Base-by-base conservation (phyloP, 1,284 basidiomycete genomes). In the Cryptococcus sp. region DNA sequence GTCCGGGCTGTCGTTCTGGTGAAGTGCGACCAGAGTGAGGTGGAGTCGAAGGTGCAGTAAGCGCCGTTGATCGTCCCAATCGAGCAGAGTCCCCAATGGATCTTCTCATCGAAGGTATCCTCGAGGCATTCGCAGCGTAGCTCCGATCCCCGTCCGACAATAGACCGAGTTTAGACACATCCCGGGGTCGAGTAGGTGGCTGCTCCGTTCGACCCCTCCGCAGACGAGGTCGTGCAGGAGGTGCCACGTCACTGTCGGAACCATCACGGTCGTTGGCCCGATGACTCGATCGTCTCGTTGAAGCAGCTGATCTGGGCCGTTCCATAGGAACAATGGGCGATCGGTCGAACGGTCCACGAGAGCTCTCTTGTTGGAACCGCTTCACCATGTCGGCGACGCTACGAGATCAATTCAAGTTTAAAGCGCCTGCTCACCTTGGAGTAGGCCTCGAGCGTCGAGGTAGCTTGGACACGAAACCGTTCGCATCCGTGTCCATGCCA, bases 111-210 rank as follows among this genome's bases (percentile, higher is more conserved):
- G 60, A 60, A 4, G 61, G 58, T 4, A 68, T 65, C 1, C 71
- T 56, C 0, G 71, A 66, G 5, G 89, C 82, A 60, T 89, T 90
- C n/a, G 83, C 85, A 3, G 89, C 88, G 69, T 92, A 92, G 47
- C 89, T 82, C 50, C 85, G 80, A 69, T 92, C 89, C 40, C 87
- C 88, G 66, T 93, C 90, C 2, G 89, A 91, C 0, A 80, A 76
- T 9, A 71, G 48, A 9, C 62, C 61, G 6, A 46, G 51, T 32
- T 53, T 55, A 1, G 55, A 47, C 2, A 38, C 33, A 18, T 65
- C 60, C 34, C 66, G 51, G 31, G 65, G 47, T 24, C 59, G 51
- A 19, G 54, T 49, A 25, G 53, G 53, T 37, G 59, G 57, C 38
- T 67, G 66, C 33, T 70, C 68, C 14, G 65, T 69, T 40, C 63